Evolutionary conservation across 2,329 filamentous ascomycete genomes (phyloP).

Genomic region (Verticillium albo-atrum): DNA sequence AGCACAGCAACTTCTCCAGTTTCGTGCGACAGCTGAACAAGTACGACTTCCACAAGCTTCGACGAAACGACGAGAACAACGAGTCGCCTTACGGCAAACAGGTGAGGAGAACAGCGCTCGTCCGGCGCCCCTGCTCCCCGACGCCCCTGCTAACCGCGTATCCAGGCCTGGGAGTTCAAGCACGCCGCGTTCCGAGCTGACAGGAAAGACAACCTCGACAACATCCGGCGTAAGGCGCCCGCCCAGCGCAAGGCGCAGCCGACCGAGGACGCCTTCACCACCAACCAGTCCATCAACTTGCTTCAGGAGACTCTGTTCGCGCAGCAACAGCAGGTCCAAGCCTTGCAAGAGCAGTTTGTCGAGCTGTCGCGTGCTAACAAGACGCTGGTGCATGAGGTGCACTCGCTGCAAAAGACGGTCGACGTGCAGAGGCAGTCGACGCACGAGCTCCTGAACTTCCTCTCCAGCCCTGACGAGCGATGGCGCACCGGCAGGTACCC

Average conservation of each 20-base stretch:
- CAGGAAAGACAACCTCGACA: slow-evolving; percentile 94
- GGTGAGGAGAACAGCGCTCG: slow-evolving; percentile 41
- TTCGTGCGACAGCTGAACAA: slow-evolving; percentile 96
- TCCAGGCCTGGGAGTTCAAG: slow-evolving; percentile 89
- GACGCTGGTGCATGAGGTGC: slow-evolving; percentile 57
- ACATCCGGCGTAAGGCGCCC: slow-evolving; percentile 92
- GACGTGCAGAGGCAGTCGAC: slow-evolving; percentile 54
- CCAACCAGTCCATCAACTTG: slow-evolving; percentile 83
- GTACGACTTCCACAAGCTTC: slow-evolving; percentile 97
- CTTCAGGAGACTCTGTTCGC: slow-evolving; percentile 84
- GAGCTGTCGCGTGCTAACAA: slow-evolving; percentile 66
- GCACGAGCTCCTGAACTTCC: slow-evolving; percentile 52
- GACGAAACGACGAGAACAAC: slow-evolving; percentile 82
- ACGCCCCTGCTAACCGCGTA: background rate
- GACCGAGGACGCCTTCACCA: slow-evolving; percentile 68
- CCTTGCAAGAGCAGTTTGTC: slow-evolving; percentile 77
- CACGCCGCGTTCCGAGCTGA: slow-evolving; percentile 95
- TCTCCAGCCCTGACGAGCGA: slow-evolving; percentile 44
- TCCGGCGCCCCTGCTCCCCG: background rate
- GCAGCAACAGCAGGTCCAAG: slow-evolving; percentile 87
- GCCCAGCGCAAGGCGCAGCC: slow-evolving; percentile 73
- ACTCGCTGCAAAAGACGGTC: slow-evolving; percentile 57
- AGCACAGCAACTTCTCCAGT: slow-evolving; percentile 97
- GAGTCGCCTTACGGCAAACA: slow-evolving; percentile 77
- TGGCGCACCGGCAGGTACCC: slow-evolving; percentile 35